Conservation (phyloP, 192 early-diverging fungal species). For the Rhizoclosmatium globosum region DNA sequence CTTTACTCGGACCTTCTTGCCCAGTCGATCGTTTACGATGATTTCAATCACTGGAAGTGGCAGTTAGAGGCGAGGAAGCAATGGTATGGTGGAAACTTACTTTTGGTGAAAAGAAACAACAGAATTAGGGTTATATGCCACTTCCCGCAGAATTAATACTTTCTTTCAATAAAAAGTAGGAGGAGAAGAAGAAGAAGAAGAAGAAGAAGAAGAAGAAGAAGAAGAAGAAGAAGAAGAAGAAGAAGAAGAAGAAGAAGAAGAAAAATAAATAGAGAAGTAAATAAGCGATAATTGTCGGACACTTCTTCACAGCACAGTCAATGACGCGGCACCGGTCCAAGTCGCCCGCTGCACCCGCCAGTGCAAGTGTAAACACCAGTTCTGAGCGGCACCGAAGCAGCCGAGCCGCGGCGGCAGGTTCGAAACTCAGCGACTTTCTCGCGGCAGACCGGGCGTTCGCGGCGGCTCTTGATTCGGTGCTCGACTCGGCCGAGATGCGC, state of each 20-base stretch:
- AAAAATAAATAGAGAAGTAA: too few relatives aligned
- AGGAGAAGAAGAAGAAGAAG: too few relatives aligned
- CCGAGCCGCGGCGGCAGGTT: neutral
- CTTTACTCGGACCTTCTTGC: slow-evolving; percentile 90
- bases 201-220: too few relatives aligned
- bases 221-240: too few relatives aligned
- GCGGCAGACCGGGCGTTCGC: neutral
- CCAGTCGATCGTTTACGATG: slow-evolving; percentile 85
- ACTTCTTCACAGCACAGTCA: too few relatives aligned
- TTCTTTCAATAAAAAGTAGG: too few relatives aligned
- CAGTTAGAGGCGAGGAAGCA: neutral
- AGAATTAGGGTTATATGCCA: too few relatives aligned
- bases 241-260: too few relatives aligned
- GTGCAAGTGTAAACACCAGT: neutral
- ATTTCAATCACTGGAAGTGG: slow-evolving; percentile 57
- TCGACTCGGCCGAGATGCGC: neutral
- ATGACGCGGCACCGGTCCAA: too few relatives aligned
- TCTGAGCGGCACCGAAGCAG: neutral
- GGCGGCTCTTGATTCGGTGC: neutral
- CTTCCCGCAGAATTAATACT: too few relatives aligned
- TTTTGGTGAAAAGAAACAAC: neutral
- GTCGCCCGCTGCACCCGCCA: neutral
- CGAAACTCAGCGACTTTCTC: neutral
- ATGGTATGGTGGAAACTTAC: neutral
- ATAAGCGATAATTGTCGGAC: too few relatives aligned